These are phyloP conservation scores for Coemansia brasiliensis DNA, from an alignment of 192 early-diverging fungal species.

Conservation along the genomic window DNA sequence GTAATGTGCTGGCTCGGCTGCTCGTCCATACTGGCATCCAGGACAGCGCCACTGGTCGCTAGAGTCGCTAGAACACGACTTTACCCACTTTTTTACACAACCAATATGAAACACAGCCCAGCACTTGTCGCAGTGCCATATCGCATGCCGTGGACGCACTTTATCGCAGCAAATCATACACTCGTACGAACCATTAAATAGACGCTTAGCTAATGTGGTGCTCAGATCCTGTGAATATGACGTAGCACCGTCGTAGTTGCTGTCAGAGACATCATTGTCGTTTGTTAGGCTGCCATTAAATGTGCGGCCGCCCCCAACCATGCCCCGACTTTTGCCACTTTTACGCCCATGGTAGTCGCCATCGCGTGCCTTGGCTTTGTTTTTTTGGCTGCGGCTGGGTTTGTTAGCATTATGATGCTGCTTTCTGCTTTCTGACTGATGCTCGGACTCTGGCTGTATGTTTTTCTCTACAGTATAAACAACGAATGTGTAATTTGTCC, in stretches of 20 bases:
- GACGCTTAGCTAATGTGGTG: slow-evolving; percentile 62
- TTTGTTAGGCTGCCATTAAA: slow-evolving; percentile 36
- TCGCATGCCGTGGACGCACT: slow-evolving; percentile 65
- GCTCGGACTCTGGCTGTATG: neutral
- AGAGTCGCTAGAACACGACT: slow-evolving; percentile 53
- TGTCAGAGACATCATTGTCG: slow-evolving; percentile 1
- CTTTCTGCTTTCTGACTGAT: neutral
- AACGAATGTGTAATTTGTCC: no score
- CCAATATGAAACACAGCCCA: slow-evolving; percentile 89
- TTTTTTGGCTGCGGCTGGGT: slow-evolving; percentile 7
- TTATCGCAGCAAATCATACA: slow-evolving; percentile 97
- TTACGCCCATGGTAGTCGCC: slow-evolving; percentile 12
- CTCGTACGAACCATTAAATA: slow-evolving; percentile 76
- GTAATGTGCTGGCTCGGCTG: slow-evolving; percentile 71
- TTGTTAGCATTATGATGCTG: neutral
- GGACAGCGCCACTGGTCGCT: slow-evolving; percentile 79
- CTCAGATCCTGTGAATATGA: slow-evolving; percentile 58
- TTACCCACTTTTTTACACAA: slow-evolving; percentile 82
- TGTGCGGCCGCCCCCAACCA: slow-evolving; percentile 39
- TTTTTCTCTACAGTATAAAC: neutral
- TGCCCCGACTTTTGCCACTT: slow-evolving; percentile 12
- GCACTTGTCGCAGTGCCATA: slow-evolving; percentile 86
- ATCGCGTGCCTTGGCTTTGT: neutral
- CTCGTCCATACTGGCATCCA: slow-evolving; percentile 77
- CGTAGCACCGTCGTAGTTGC: neutral